These are phyloP conservation scores for Linnemannia hyalina DNA, from an alignment of 192 early-diverging fungal genomes.

Conservation along the genomic window DNA sequence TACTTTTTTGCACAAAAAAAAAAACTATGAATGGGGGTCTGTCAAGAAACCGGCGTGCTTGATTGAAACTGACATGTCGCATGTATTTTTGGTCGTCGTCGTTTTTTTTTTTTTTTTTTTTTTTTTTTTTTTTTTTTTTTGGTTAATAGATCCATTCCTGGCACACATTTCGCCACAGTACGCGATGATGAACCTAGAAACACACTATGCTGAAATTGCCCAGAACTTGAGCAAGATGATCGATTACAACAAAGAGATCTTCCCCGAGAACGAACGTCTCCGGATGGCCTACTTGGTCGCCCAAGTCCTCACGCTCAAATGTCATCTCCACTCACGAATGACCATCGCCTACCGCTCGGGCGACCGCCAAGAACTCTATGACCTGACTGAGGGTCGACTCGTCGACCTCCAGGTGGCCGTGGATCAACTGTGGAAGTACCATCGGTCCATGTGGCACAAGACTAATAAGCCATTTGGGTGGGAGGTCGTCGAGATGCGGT, in stretches of 20 bases:
- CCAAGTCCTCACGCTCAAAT: constrained; percentile 76
- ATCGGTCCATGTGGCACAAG: constrained; percentile 81
- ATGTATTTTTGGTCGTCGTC: too few relatives aligned
- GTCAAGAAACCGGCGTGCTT: not conserved
- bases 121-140: not conserved
- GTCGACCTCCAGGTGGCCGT: constrained; percentile 71
- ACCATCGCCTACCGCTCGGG: constrained; percentile 70
- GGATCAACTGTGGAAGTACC: constrained; percentile 84
- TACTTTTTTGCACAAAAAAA: not conserved
- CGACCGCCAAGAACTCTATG: constrained; percentile 65
- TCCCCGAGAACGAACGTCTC: constrained; percentile 79
- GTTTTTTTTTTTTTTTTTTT: not conserved
- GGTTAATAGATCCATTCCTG: constrained; percentile 72
- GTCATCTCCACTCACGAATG: constrained; percentile 74
- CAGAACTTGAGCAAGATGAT: constrained; percentile 66
- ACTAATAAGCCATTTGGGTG: constrained; percentile 90
- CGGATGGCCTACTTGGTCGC: constrained; percentile 78
- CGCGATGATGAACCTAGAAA: constrained; percentile 72
- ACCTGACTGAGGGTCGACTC: constrained; percentile 69
- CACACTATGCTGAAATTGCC: constrained; percentile 71
- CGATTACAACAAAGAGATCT: constrained; percentile 51
- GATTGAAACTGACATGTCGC: not conserved
- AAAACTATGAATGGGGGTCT: not conserved
- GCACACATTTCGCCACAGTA: constrained; percentile 87
- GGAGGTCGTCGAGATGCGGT: constrained; percentile 87